phyloP scores from a whole-genome alignment of 148 eudicot species.

The Arbutus unedo region DNA sequence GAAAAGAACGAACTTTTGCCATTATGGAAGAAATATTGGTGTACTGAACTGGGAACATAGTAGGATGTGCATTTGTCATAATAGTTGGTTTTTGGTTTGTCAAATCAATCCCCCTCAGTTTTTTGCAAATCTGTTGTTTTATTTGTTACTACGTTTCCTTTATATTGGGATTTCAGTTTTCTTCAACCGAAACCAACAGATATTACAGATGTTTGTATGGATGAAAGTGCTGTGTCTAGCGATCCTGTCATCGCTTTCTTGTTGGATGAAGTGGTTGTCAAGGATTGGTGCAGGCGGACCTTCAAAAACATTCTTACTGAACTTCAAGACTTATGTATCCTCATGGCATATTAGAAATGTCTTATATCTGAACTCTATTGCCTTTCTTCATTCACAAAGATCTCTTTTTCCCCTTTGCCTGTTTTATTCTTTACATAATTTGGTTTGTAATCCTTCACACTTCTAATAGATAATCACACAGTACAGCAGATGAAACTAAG shows the following conservation, averaged over 20 bases:
- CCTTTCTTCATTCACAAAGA: neutral
- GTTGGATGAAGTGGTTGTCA: constrained; percentile 96
- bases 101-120: neutral
- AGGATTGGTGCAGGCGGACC: constrained; percentile 94
- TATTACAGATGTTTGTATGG: constrained; percentile 98
- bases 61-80: no score
- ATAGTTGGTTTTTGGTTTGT: neutral
- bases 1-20: neutral
- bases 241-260: constrained; percentile 90
- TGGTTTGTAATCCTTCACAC: constrained; percentile 40
- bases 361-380: neutral
- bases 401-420: neutral
- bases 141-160: neutral
- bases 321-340: constrained; percentile 79
- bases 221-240: constrained; percentile 96
- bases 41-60: no score
- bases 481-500: constrained; percentile 46
- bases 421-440: neutral
- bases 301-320: constrained; percentile 55
- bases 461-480: constrained; percentile 49
- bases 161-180: constrained; percentile 24
- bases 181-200: constrained; percentile 64
- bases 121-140: neutral
- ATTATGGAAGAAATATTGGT: neutral
- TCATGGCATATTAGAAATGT: neutral